Evolutionary conservation across 148 eudicot genomes (phyloP).

Genomic region (Vaccinium corymbosum): DNA sequence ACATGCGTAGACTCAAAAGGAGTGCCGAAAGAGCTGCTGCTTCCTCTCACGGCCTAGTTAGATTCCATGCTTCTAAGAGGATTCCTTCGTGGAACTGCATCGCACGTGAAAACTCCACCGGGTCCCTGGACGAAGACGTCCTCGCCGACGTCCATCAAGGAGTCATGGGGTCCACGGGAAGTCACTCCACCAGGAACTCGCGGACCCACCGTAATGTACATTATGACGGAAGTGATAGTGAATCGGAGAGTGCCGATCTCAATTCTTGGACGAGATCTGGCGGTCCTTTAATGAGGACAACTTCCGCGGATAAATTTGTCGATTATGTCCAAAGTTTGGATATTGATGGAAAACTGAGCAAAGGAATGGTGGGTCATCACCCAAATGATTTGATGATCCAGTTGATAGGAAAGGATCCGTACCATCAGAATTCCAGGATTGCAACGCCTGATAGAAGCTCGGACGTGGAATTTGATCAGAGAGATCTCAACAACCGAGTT

Average conservation of each 20-base stretch:
- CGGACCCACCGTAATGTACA: slow-evolving; percentile 31
- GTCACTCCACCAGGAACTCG: slow-evolving; percentile 27
- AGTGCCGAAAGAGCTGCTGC: slow-evolving; percentile 61
- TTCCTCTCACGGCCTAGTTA: slow-evolving; percentile 41
- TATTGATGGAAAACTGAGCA: slow-evolving; percentile 37
- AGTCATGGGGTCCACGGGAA: slow-evolving; percentile 25
- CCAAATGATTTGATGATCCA: slow-evolving; percentile 39
- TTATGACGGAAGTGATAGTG: slow-evolving; percentile 79
- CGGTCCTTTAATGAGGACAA: slow-evolving; percentile 94
- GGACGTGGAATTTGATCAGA: slow-evolving; percentile 41
- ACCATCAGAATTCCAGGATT: slow-evolving; percentile 29
- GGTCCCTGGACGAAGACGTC: slow-evolving; percentile 75
- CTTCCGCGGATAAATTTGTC: slow-evolving; percentile 63
- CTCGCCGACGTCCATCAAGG: slow-evolving; percentile 14
- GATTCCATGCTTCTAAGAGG: slow-evolving; percentile 70
- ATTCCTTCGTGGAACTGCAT: slow-evolving; percentile 97
- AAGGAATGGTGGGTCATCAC: slow-evolving; percentile 24
- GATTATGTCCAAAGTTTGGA: slow-evolving; percentile 76
- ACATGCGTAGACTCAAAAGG: slow-evolving; percentile 83
- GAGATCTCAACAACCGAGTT: slow-evolving; percentile 32
- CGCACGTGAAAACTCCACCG: slow-evolving; percentile 86
- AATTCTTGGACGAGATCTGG: slow-evolving; percentile 89
- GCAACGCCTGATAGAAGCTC: slow-evolving; percentile 51
- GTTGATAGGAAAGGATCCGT: slow-evolving; percentile 30
- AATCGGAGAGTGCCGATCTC: slow-evolving; percentile 54